Evolutionary conservation across 2,329 filamentous ascomycete species (phyloP).

Genomic region (Alternaria sp.): DNA sequence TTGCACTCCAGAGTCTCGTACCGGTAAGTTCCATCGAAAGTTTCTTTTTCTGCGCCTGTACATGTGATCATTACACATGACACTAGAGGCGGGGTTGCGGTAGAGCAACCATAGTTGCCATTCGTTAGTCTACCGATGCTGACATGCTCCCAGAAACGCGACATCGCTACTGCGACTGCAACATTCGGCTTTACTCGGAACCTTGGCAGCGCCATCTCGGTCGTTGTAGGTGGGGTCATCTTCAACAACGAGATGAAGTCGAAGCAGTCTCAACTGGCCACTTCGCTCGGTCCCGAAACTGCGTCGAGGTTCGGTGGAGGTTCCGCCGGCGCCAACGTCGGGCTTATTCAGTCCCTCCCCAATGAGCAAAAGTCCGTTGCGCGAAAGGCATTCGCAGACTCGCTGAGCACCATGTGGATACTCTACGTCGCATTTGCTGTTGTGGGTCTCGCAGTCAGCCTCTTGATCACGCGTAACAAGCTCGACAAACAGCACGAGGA

Average conservation of each 20-base stretch:
- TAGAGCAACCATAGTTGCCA: background rate
- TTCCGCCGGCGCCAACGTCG: conserved; percentile 66
- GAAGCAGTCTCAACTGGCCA: conserved; percentile 57
- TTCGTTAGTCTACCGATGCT: conserved; percentile 14
- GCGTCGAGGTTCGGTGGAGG: conserved; percentile 63
- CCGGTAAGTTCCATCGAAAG: conserved; percentile 42
- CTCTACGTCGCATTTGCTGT: conserved; percentile 53
- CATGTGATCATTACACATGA: background rate
- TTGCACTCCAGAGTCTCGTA: conserved; percentile 70
- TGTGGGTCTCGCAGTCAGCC: conserved; percentile 47
- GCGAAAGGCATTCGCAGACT: conserved; percentile 52
- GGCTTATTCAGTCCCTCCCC: conserved; percentile 61
- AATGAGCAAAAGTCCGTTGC: conserved; percentile 53
- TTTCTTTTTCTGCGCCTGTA: background rate
- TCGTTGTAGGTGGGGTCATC: conserved; percentile 78
- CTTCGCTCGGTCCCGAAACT: conserved; percentile 58
- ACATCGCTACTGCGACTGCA: conserved; percentile 72
- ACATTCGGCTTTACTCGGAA: conserved; percentile 73
- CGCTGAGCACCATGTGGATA: conserved; percentile 58
- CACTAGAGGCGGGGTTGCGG: conserved; percentile 6
- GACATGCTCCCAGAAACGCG: conserved; percentile 49
- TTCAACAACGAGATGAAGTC: conserved; percentile 77
- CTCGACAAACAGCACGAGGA: conserved; percentile 54
- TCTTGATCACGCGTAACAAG: conserved; percentile 52
- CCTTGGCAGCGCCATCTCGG: conserved; percentile 69